Conservation (phyloP, 2,329 filamentous ascomycete genomes). For the Aspergillus fijiensis region DNA sequence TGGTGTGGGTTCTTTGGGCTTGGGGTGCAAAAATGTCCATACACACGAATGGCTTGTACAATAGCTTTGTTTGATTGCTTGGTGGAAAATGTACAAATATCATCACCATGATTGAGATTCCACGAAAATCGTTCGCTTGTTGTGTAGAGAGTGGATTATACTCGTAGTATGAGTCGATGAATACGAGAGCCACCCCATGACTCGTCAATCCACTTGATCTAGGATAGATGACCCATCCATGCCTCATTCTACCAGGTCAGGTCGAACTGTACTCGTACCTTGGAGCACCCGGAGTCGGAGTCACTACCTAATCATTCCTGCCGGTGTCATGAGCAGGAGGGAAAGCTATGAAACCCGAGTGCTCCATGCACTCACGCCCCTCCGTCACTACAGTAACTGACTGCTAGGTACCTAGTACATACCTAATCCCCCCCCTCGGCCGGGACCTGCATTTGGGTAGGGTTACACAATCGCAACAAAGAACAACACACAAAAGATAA, state of each 20-base stretch:
- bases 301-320: background rate
- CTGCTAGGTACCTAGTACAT: too few relatives aligned
- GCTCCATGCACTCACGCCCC: background rate
- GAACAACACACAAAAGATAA: too few relatives aligned
- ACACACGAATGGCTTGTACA: conserved; percentile 11
- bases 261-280: background rate
- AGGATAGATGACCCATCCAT: background rate
- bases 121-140: background rate
- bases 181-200: background rate
- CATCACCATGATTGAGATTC: background rate
- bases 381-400: background rate
- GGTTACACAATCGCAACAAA: background rate
- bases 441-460: background rate
- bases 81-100: conserved; percentile 2
- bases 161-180: too few relatives aligned
- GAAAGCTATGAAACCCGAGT: background rate
- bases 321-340: background rate
- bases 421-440: background rate
- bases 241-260: background rate
- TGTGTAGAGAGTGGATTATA: too few relatives aligned
- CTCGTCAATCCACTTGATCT: too few relatives aligned
- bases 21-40: conserved; percentile 13
- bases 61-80: background rate
- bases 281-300: background rate
- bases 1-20: conserved; percentile 6